Evolutionary conservation across 1,139 yeast genomes (phyloP).

Genomic region (Suhomyces atakaporum): DNA sequence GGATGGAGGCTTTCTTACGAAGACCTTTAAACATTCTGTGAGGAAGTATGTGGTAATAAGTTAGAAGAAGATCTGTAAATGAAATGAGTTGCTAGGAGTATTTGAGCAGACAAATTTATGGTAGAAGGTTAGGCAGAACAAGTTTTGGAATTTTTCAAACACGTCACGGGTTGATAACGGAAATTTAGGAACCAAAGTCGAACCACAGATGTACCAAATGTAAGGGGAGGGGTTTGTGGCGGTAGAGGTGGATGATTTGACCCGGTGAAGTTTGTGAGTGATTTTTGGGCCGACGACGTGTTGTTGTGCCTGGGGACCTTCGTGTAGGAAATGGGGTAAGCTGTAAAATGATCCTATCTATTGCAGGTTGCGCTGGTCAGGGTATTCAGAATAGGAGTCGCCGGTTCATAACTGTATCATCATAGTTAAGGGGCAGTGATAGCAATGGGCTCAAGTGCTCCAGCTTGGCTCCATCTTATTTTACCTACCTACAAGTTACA

Average conservation of each 20-base stretch:
- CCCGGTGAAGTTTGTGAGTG: background rate
- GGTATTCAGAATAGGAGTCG: background rate
- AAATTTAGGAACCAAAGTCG: background rate
- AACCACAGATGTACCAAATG: background rate
- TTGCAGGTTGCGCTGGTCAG: conserved; percentile 8
- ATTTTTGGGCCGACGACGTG: background rate
- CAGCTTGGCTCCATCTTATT: no score
- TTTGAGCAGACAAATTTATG: no score
- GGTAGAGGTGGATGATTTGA: background rate
- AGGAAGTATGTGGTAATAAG: no score
- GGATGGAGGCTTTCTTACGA: conserved; percentile 43
- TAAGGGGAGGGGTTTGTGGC: background rate
- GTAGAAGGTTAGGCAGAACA: background rate
- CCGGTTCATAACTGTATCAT: no score
- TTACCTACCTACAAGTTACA: no score
- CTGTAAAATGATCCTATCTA: conserved; percentile 10
- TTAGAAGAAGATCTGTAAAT: no score
- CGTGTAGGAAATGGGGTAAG: conserved; percentile 9
- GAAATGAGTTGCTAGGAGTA: background rate
- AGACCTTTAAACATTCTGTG: conserved; percentile 49
- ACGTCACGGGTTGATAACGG: no score
- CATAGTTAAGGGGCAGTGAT: no score
- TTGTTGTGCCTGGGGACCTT: conserved; percentile 1
- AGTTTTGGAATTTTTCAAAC: background rate
- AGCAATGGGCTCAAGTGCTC: no score